phyloP scores from a whole-genome alignment of 2,329 filamentous ascomycete genomes.

The Coleophoma eucalyptorum region DNA sequence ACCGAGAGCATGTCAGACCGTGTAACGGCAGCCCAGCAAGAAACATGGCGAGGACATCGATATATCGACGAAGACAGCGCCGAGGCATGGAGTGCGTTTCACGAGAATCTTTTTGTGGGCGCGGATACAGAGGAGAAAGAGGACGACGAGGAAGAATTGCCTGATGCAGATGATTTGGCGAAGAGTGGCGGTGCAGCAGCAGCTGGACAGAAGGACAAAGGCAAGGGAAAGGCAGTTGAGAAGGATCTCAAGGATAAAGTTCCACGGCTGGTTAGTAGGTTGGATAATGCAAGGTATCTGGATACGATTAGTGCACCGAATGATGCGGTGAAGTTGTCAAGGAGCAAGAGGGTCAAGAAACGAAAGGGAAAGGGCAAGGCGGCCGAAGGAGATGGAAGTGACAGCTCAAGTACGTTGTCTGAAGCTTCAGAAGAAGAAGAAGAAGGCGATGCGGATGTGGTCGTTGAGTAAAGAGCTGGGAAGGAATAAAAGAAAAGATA shows the following conservation, averaged over 20 bases:
- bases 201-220: background rate
- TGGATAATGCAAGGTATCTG: conserved; percentile 56
- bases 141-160: conserved; percentile 10
- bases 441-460: background rate
- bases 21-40: conserved; percentile 73
- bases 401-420: conserved; percentile 6
- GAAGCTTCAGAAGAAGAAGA: background rate
- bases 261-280: conserved; percentile 43
- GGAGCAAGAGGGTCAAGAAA: conserved; percentile 14
- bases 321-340: conserved; percentile 23
- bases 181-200: background rate
- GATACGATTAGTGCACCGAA: conserved; percentile 56
- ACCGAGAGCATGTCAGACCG: conserved; percentile 72
- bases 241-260: conserved; percentile 1
- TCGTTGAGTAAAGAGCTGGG: background rate
- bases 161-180: conserved; percentile 5
- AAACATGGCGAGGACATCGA: conserved; percentile 74
- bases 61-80: conserved; percentile 80
- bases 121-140: conserved; percentile 7
- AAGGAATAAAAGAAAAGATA: background rate
- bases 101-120: conserved; percentile 60
- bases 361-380: conserved; percentile 5
- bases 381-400: conserved; percentile 8
- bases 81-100: conserved; percentile 72
- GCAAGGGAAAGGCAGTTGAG: background rate